Base-by-base conservation (phyloP, 306 rosid species). In the Sindora glabra region DNA sequence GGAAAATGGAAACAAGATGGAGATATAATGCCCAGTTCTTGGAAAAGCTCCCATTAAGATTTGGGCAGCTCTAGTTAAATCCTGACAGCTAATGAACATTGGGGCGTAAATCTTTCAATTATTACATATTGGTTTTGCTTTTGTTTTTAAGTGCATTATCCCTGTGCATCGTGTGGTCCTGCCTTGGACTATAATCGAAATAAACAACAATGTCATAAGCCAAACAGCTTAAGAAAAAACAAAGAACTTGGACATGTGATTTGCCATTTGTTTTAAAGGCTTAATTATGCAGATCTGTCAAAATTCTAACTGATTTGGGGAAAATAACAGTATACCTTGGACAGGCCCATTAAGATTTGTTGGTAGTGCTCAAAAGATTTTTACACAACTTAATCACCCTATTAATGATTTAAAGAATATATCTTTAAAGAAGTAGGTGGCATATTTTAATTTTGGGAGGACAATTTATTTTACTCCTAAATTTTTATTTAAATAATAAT, bases 1-100 rank as follows among this genome's bases (percentile, higher is more conserved):
- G 53, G 70, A 14, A 45, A 39, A 47, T 27, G 46, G 56, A 49
- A 55, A 51, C 73, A 53, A 32, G 83, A 65, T 82, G 87, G 72
- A 52, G 77, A 70, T 70, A 77, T 82, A 79, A 64, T 76, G 78
- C 59, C 61, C 69, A 42, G 56, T 65, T 71, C 70, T 78, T 76
- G 77, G 29, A 74, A 77, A 88, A 81, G 79, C 83, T 84, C 78
- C 63, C 68, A 34, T 74, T 73, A 81, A 78, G 89, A 83, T 86
- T 88, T 81, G 95, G 72, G 59, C 61, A 81, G 77, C 59, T 74
- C 73, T 83, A 49, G 80, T 88, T 79, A 83, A 80, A 70, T 72
- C 81, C 71, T 73, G 82, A 91, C 96, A 87, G 95, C 91, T 79
- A 87, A 85, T 75, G 67, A 74, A 78, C 84, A 60, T 64, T 65